Evolutionary conservation across 352 stramenopile genomes (phyloP).

Genomic region (Plasmopara halstedii): DNA sequence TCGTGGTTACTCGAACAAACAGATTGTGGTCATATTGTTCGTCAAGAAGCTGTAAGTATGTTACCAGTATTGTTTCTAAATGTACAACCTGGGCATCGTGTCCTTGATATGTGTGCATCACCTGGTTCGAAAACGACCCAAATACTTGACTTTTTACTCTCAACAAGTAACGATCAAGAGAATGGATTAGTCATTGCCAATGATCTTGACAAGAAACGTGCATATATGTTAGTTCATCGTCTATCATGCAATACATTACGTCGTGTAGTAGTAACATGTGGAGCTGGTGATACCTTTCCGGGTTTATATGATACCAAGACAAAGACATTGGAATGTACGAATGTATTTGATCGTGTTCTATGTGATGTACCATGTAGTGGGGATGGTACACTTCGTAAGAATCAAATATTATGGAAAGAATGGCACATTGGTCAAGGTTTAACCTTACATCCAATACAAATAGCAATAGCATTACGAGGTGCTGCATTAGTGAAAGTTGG

Average conservation of each 20-base stretch:
- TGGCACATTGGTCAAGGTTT: slow-evolving; percentile 91
- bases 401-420: slow-evolving; percentile 89
- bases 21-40: slow-evolving; percentile 88
- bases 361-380: slow-evolving; percentile 97
- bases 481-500: slow-evolving; percentile 86
- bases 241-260: slow-evolving; percentile 77
- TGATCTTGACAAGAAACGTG: slow-evolving; percentile 93
- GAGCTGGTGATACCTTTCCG: slow-evolving; percentile 90
- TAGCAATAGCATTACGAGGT: slow-evolving; percentile 88
- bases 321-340: slow-evolving; percentile 40
- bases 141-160: slow-evolving; percentile 87
- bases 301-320: slow-evolving; percentile 60
- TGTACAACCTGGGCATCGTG: slow-evolving; percentile 76
- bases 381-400: slow-evolving; percentile 98
- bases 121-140: slow-evolving; percentile 98
- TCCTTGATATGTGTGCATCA: slow-evolving; percentile 90
- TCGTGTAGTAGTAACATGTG: slow-evolving; percentile 89
- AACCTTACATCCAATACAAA: slow-evolving; percentile 90
- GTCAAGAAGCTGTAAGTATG: slow-evolving; percentile 98
- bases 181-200: slow-evolving; percentile 92
- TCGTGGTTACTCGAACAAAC: slow-evolving; percentile 90
- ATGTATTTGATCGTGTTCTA: slow-evolving; percentile 96
- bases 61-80: slow-evolving; percentile 96
- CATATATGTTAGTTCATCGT: slow-evolving; percentile 97
- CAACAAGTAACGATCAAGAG: slow-evolving; percentile 10